phyloP scores from a whole-genome alignment of 139 green algal genomes.

The Axilococcus clingmanii region DNA sequence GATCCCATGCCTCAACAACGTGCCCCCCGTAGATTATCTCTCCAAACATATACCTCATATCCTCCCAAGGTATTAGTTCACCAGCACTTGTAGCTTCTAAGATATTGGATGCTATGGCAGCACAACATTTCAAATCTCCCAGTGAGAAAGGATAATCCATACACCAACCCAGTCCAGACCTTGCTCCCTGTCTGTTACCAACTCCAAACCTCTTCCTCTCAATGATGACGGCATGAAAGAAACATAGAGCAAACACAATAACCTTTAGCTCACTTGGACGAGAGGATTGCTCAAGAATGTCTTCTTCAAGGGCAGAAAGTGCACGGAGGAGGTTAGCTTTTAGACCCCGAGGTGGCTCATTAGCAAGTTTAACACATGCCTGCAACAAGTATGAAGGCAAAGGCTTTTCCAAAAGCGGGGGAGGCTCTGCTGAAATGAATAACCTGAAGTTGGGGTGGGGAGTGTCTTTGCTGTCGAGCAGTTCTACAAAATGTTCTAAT shows the following conservation, averaged over 20 bases:
- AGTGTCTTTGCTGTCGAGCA: slow-evolving; percentile 42
- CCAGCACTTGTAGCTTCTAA: slow-evolving; percentile 69
- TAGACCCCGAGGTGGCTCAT: slow-evolving; percentile 82
- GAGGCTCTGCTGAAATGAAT: slow-evolving; percentile 84
- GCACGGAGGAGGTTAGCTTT: slow-evolving; percentile 68
- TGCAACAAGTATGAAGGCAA: slow-evolving; percentile 84
- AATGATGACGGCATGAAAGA: slow-evolving; percentile 82
- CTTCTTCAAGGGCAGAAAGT: slow-evolving; percentile 72
- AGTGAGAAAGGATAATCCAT: slow-evolving; percentile 95
- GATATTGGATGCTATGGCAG: slow-evolving; percentile 75
- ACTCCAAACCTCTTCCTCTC: slow-evolving; percentile 94
- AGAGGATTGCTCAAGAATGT: slow-evolving; percentile 75
- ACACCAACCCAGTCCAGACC: slow-evolving; percentile 81
- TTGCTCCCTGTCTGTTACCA: slow-evolving; percentile 62
- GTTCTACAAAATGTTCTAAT: slow-evolving; percentile 65
- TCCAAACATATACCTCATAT: slow-evolving; percentile 85
- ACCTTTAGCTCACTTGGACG: slow-evolving; percentile 66
- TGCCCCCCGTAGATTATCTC: slow-evolving; percentile 97
- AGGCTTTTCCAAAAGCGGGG: slow-evolving; percentile 62
- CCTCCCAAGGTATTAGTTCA: slow-evolving; percentile 67
- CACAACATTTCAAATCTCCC: slow-evolving; percentile 81
- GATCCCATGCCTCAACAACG: slow-evolving; percentile 89
- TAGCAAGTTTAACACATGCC: slow-evolving; percentile 81
- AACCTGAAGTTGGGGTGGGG: slow-evolving; percentile 81
- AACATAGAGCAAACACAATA: slow-evolving; percentile 84